Evolutionary conservation across 1,284 basidiomycete species (phyloP).

Genomic region (Naganishia albida): DNA sequence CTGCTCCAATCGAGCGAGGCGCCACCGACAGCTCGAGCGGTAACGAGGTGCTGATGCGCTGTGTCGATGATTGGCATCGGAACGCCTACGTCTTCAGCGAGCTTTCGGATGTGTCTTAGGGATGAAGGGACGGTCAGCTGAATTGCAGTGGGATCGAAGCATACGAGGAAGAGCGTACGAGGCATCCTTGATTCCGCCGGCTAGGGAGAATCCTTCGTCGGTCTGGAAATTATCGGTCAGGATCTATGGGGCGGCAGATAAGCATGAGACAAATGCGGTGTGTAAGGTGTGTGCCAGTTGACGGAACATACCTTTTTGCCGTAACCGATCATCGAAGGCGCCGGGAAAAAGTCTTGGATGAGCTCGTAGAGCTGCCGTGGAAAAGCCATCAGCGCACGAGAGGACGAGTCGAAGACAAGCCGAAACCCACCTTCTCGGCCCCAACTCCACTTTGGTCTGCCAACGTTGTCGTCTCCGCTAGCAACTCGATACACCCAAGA

Average conservation of each 20-base stretch:
- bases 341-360: conserved; percentile 59
- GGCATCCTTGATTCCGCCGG: conserved; percentile 84
- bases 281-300: not conserved
- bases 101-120: conserved; percentile 53
- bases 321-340: conserved; percentile 40
- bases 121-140: conserved; percentile 11
- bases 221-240: conserved; percentile 69
- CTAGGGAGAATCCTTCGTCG: conserved; percentile 76
- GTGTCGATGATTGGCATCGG: conserved; percentile 79
- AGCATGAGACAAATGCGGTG: not conserved
- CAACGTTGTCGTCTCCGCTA: conserved; percentile 78
- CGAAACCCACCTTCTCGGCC: conserved; percentile 54
- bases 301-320: conserved; percentile 32
- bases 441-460: conserved; percentile 82
- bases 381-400: conserved; percentile 5
- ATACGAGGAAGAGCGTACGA: conserved; percentile 50
- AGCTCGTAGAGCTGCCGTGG: conserved; percentile 55
- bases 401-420: not conserved
- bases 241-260: conserved; percentile 33
- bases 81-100: conserved; percentile 64
- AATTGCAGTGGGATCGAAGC: not conserved
- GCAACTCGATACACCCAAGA: conserved; percentile 69
- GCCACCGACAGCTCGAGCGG: conserved; percentile 64
- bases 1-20: conserved; percentile 53
- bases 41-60: conserved; percentile 72